These are phyloP conservation scores for Orbilia brochopaga DNA, from an alignment of 2,329 filamentous ascomycete species.

Conservation along the genomic window DNA sequence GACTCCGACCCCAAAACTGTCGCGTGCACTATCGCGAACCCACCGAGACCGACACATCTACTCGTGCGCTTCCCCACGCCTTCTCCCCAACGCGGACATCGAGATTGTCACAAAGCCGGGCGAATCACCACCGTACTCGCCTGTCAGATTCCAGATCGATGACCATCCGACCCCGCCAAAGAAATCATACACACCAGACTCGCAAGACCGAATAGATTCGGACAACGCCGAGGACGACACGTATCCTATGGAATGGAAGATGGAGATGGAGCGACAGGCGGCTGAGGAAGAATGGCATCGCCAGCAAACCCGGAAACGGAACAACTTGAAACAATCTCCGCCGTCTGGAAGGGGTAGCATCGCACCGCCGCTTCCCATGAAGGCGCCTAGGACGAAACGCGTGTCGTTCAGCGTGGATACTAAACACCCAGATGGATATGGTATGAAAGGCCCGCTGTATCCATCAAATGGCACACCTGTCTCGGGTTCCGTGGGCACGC, in stretches of 20 bases:
- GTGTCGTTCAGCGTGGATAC: conserved; percentile 33
- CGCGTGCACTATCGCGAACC: conserved; percentile 6
- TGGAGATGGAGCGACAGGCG: conserved; percentile 36
- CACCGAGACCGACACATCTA: conserved; percentile 1
- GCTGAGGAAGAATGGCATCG: conserved; percentile 12
- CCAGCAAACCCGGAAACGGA: conserved; percentile 2
- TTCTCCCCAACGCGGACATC: conserved; percentile 31
- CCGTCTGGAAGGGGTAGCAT: conserved; percentile 1
- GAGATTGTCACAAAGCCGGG: conserved; percentile 39
- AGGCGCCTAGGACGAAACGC: conserved; percentile 14
- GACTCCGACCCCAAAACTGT: conserved; percentile 13
- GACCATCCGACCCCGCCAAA: conserved; percentile 28
- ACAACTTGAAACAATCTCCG: not conserved
- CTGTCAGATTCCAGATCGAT: conserved; percentile 42
- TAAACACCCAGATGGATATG: conserved; percentile 16
- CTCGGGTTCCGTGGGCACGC: conserved; percentile 17
- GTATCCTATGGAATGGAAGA: conserved; percentile 38
- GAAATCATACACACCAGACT: conserved; percentile 18
- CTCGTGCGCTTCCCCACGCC: not conserved
- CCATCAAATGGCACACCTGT: conserved; percentile 16
- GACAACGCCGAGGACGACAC: conserved; percentile 30
- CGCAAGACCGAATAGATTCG: conserved; percentile 33
- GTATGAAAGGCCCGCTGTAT: conserved; percentile 14
- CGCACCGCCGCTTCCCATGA: conserved; percentile 3
- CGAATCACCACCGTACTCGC: conserved; percentile 43